phyloP scores from a whole-genome alignment of 768 basidiomycete genomes.

The Lentinula raphanica region DNA sequence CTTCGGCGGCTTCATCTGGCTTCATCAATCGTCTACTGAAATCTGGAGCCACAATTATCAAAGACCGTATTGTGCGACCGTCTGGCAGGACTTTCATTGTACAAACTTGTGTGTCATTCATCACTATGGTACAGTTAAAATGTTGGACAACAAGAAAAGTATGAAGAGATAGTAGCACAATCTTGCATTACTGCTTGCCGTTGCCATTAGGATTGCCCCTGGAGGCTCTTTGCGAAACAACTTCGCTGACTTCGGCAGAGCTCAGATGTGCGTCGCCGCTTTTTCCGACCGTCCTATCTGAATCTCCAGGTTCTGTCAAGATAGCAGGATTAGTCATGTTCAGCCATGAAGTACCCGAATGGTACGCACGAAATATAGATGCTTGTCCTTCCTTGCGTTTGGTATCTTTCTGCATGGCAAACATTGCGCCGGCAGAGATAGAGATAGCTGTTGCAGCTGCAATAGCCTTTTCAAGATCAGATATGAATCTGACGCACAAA shows the following conservation, averaged over 20 bases:
- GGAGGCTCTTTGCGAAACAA: neutral
- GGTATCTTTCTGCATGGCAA: constrained; percentile 1
- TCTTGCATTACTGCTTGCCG: neutral
- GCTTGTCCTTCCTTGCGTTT: constrained; percentile 4
- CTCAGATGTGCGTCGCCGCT: neutral
- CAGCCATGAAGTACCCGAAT: neutral
- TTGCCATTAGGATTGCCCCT: neutral
- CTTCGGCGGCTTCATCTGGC: too few species aligned
- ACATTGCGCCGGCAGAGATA: constrained; percentile 3
- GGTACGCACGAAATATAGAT: neutral
- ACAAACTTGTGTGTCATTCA: too few species aligned
- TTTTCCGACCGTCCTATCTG: neutral
- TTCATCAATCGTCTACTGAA: too few species aligned
- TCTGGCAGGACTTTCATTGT: too few species aligned
- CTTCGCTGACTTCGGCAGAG: constrained; percentile 3
- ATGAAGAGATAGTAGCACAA: neutral
- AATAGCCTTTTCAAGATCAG: neutral
- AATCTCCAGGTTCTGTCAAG: neutral
- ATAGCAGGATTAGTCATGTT: neutral
- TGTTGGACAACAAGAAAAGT: too few species aligned
- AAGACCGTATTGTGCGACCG: too few species aligned
- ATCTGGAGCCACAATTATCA: too few species aligned
- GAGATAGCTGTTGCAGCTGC: neutral
- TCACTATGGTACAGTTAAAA: too few species aligned
- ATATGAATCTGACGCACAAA: neutral